These are phyloP conservation scores for Ambrosiella beaveri DNA, from an alignment of 2,329 filamentous ascomycete species.

Conservation along the genomic window DNA sequence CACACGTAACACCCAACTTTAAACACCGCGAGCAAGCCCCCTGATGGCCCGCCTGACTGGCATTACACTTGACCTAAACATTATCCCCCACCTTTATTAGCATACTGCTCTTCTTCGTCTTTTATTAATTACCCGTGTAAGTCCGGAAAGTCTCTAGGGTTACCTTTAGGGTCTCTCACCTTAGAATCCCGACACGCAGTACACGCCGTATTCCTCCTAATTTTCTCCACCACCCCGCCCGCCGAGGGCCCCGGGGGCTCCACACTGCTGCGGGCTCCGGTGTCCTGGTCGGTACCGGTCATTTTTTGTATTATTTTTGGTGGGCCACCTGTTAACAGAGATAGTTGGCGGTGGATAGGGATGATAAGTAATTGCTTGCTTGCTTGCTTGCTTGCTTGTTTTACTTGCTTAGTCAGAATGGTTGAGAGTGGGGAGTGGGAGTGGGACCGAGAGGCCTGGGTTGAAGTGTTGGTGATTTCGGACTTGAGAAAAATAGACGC, in stretches of 20 bases:
- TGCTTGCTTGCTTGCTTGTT: too few species aligned
- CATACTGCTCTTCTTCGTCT: neutral
- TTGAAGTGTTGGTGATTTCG: too few species aligned
- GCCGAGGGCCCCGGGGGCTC: neutral
- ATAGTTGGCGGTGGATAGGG: too few species aligned
- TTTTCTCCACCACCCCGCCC: slow-evolving; percentile 12
- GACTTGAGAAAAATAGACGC: neutral
- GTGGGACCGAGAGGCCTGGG: too few species aligned
- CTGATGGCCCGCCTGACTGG: slow-evolving; percentile 22
- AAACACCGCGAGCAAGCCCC: slow-evolving; percentile 27
- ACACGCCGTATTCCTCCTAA: slow-evolving; percentile 20
- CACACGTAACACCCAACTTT: slow-evolving; percentile 27
- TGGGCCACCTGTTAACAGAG: too few species aligned
- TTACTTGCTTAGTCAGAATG: too few species aligned
- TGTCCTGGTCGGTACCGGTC: neutral
- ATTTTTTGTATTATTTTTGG: neutral
- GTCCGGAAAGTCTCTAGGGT: neutral
- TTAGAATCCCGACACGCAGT: slow-evolving; percentile 19
- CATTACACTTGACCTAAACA: slow-evolving; percentile 28
- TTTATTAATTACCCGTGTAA: neutral
- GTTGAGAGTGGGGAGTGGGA: too few species aligned
- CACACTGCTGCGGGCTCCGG: neutral
- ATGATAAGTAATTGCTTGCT: too few species aligned
- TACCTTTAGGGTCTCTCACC: slow-evolving; percentile 1
- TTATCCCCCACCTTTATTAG: neutral